A percentile compares a stretch with the other conserved stretches of the same genome.
Evolutionary conservation across 208 protist genomes (phyloP).

Genomic region (Porcisia hertigi): DNA sequence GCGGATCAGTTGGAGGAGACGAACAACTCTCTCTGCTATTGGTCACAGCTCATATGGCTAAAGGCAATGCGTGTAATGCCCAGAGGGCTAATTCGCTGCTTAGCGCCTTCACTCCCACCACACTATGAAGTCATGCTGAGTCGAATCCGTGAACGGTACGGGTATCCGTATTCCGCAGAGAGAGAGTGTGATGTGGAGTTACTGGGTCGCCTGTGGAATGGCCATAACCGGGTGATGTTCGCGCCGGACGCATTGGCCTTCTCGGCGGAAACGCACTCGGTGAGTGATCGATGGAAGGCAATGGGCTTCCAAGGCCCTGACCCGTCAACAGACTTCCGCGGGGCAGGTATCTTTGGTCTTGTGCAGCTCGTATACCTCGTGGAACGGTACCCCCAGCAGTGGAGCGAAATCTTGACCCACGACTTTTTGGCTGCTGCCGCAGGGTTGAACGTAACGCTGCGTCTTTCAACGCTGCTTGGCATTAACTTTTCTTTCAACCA

Average conservation of each 20-base stretch:
- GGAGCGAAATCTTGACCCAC: slow-evolving; percentile 27
- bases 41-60: slow-evolving; percentile 26
- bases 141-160: slow-evolving; percentile 28
- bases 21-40: slow-evolving; percentile 24
- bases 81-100: slow-evolving; percentile 27
- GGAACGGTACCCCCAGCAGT: slow-evolving; percentile 57
- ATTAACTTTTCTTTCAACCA: slow-evolving; percentile 34
- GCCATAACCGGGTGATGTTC: slow-evolving; percentile 40
- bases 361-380: slow-evolving; percentile 77
- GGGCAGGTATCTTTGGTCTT: slow-evolving; percentile 74
- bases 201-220: slow-evolving; percentile 54
- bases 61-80: slow-evolving; percentile 36
- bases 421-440: slow-evolving; percentile 65
- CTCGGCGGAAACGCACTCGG: slow-evolving; percentile 13
- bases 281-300: slow-evolving; percentile 69
- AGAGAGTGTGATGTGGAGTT: slow-evolving; percentile 35
- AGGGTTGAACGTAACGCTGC: slow-evolving; percentile 82
- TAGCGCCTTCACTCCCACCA: slow-evolving; percentile 17
- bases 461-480: slow-evolving; percentile 53
- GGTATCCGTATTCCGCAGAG: slow-evolving; percentile 27
- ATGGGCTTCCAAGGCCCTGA: slow-evolving; percentile 88
- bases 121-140: slow-evolving; percentile 31
- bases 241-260: slow-evolving; percentile 17
- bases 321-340: slow-evolving; percentile 88
- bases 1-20: slow-evolving; percentile 25